These are phyloP conservation scores for Cladophialophora psammophila DNA, from an alignment of 2,329 filamentous ascomycete genomes.

Conservation along the genomic window DNA sequence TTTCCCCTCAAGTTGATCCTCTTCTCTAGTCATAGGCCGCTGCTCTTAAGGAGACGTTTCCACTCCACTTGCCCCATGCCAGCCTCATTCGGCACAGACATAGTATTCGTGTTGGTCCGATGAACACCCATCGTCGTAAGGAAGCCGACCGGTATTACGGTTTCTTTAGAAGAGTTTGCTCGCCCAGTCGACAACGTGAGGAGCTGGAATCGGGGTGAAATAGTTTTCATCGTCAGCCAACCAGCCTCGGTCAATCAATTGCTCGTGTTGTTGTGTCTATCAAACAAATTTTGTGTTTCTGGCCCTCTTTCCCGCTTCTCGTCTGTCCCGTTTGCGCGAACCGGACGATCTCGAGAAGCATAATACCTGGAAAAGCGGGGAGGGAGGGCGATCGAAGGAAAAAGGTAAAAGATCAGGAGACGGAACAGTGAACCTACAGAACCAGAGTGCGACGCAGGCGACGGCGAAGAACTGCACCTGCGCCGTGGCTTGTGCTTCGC, in stretches of 20 bases:
- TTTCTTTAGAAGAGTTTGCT: constrained; percentile 54
- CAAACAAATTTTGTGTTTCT: constrained; percentile 8
- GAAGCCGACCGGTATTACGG: background rate
- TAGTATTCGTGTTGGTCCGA: constrained; percentile 4
- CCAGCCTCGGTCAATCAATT: background rate
- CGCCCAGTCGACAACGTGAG: constrained; percentile 59
- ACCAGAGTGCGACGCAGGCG: constrained; percentile 65
- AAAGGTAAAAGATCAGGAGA: background rate
- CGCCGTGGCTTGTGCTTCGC: constrained; percentile 61
- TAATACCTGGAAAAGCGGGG: background rate
- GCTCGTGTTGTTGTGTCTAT: background rate
- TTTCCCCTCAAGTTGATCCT: constrained; percentile 5
- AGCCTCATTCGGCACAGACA: background rate
- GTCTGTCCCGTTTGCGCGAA: constrained; percentile 1
- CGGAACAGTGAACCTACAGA: constrained; percentile 60
- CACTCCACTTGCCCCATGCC: background rate
- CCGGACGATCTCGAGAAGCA: background rate
- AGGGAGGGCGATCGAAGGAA: constrained; percentile 12
- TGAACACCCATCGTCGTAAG: background rate
- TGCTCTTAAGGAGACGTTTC: background rate
- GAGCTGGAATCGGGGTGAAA: constrained; percentile 46
- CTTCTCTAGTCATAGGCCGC: background rate
- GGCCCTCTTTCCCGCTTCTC: background rate
- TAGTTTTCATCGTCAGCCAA: constrained; percentile 2
- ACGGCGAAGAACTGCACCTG: constrained; percentile 63